Conservation (phyloP, 179 eudicot species). For the Pouteria campechiana region DNA sequence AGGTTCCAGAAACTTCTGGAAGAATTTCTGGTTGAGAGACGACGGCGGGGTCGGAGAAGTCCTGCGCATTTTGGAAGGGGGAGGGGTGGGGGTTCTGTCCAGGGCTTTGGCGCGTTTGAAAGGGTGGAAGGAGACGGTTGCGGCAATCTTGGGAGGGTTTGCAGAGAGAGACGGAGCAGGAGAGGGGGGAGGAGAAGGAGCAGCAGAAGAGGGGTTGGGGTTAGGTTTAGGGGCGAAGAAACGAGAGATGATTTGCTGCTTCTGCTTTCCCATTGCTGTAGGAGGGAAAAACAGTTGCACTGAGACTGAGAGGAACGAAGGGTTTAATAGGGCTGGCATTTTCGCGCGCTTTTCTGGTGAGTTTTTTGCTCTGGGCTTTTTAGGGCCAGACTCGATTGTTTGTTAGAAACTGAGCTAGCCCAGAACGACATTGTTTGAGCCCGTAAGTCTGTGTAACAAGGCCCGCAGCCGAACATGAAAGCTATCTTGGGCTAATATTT, state of each 20-base stretch:
- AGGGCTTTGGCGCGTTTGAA: constrained; percentile 48
- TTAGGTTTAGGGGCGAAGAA: constrained; percentile 77
- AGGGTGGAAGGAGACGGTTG: constrained; percentile 63
- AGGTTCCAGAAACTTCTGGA: constrained; percentile 43
- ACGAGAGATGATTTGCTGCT: constrained; percentile 81
- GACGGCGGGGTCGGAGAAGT: constrained; percentile 24
- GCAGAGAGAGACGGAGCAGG: constrained; percentile 3
- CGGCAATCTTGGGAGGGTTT: constrained; percentile 49
- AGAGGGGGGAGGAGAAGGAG: constrained; percentile 14
- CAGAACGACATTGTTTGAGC: too few species aligned
- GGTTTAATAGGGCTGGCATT: too few species aligned
- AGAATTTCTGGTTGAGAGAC: constrained; percentile 26
- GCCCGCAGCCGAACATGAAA: too few species aligned
- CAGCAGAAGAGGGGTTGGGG: constrained; percentile 4
- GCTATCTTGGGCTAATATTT: too few species aligned
- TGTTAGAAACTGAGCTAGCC: too few species aligned
- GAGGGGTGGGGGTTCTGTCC: constrained; percentile 26
- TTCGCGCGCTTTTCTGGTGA: too few species aligned
- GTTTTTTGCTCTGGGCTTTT: too few species aligned
- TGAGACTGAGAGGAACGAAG: too few species aligned
- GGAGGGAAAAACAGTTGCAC: too few species aligned
- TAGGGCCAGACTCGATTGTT: too few species aligned
- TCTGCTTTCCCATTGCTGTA: constrained; percentile 74
- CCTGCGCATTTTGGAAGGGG: constrained; percentile 34
- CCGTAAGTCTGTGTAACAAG: too few species aligned